A percentile compares a stretch with the other conserved stretches of the same genome.
phyloP scores from a whole-genome alignment of 768 basidiomycete genomes.

The Coprinellus aureogranulatus region DNA sequence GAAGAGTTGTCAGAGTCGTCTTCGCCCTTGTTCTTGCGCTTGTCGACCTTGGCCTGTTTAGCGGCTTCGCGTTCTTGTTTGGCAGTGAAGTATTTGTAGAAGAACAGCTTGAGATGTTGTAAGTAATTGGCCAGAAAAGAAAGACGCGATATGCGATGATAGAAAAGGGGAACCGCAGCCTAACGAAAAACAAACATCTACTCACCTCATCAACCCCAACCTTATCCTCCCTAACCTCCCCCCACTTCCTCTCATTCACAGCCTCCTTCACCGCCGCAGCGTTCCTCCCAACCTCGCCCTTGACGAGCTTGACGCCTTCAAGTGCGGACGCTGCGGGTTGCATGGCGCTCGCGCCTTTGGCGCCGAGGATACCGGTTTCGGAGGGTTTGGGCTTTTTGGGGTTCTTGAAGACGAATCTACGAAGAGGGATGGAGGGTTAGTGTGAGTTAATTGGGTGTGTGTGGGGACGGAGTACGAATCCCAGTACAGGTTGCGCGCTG shows the following conservation, averaged over 20 bases:
- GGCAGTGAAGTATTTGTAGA: conserved; percentile 73
- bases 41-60: conserved; percentile 38
- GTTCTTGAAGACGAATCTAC: conserved; percentile 96
- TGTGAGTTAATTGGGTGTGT: too few species aligned
- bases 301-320: conserved; percentile 74
- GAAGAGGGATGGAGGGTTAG: too few species aligned
- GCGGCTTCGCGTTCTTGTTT: conserved; percentile 59
- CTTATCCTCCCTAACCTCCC: conserved; percentile 63
- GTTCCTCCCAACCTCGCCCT: conserved; percentile 51
- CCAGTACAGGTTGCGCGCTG: conserved; percentile 53
- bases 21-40: conserved; percentile 28
- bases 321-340: conserved; percentile 77
- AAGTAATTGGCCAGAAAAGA: not conserved
- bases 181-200: not conserved
- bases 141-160: not conserved
- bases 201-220: conserved; percentile 84
- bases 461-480: conserved; percentile 51
- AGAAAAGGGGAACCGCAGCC: not conserved
- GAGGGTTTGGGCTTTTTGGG: conserved; percentile 57
- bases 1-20: conserved; percentile 41
- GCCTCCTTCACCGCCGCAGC: conserved; percentile 27
- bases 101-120: conserved; percentile 60
- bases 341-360: conserved; percentile 87
- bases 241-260: conserved; percentile 77
- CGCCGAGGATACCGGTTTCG: conserved; percentile 35